These are phyloP conservation scores for Lyophyllum decastes DNA, from an alignment of 768 basidiomycete genomes.

Conservation along the genomic window DNA sequence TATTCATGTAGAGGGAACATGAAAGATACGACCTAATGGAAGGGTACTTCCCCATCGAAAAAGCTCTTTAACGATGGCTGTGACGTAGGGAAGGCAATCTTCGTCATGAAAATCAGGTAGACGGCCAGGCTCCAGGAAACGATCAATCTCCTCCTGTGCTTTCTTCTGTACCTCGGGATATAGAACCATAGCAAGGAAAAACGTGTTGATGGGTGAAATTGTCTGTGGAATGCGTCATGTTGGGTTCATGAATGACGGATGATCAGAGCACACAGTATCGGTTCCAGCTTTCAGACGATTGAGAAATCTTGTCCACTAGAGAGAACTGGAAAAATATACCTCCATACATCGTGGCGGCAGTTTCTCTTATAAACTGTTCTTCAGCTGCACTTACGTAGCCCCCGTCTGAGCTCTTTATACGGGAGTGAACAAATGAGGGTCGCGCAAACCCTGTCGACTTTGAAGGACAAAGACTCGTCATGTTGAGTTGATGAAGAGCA, in stretches of 20 bases:
- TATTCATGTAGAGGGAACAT: constrained; percentile 9
- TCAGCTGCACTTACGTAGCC: not conserved
- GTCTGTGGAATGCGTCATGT: not conserved
- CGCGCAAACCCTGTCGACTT: not conserved
- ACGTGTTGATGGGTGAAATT: not conserved
- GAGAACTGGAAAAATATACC: not conserved
- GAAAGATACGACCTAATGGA: constrained; percentile 1
- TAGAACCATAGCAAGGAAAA: not conserved
- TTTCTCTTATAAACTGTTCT: not conserved
- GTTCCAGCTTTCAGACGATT: not conserved
- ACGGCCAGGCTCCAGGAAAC: constrained; percentile 2
- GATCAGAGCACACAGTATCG: not conserved
- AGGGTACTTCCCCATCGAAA: constrained; percentile 17
- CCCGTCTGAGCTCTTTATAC: not conserved
- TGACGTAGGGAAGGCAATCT: constrained; percentile 9
- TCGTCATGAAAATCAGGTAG: constrained; percentile 8
- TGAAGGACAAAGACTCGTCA: not conserved
- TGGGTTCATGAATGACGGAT: not conserved
- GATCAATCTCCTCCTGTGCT: constrained; percentile 13
- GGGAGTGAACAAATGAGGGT: not conserved
- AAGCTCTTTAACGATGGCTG: constrained; percentile 11
- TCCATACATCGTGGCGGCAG: not conserved
- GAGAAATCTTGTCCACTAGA: not conserved
- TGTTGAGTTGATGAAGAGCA: not conserved
- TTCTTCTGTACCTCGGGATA: constrained; percentile 9